Conservation (phyloP, 2,329 filamentous ascomycete genomes). For the Pseudocercospora eumusae region DNA sequence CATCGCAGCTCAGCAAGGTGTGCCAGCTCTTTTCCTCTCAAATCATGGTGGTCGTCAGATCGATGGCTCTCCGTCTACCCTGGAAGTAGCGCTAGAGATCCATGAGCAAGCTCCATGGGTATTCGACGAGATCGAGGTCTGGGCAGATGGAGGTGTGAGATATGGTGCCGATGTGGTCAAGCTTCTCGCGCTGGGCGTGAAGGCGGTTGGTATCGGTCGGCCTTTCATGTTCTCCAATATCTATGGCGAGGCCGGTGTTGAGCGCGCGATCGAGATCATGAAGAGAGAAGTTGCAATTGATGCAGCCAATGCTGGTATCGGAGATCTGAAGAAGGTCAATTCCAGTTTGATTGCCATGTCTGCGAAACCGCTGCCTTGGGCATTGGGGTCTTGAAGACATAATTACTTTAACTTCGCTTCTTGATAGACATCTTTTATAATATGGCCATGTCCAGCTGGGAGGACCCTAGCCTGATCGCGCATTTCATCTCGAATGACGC, state of each 20-base stretch:
- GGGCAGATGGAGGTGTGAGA: constrained; percentile 44
- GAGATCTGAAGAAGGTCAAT: constrained; percentile 23
- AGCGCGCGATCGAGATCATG: constrained; percentile 50
- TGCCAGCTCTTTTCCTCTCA: constrained; percentile 52
- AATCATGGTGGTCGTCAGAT: constrained; percentile 60
- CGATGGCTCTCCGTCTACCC: constrained; percentile 60
- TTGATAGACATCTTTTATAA: background rate
- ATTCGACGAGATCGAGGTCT: constrained; percentile 44
- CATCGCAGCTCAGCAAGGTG: constrained; percentile 44
- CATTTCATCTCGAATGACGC: no score
- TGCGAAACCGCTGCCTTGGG: background rate
- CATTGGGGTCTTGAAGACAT: background rate
- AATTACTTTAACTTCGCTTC: background rate
- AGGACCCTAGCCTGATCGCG: background rate
- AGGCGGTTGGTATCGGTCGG: constrained; percentile 50
- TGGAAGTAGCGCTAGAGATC: constrained; percentile 76
- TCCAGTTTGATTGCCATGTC: constrained; percentile 1
- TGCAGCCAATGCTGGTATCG: constrained; percentile 27
- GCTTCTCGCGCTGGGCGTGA: constrained; percentile 45
- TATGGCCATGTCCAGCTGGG: background rate
- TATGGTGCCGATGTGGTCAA: constrained; percentile 45
- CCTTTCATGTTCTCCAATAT: constrained; percentile 56
- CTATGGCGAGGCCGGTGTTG: constrained; percentile 63
- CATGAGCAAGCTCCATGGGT: constrained; percentile 55
- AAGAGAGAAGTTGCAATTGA: constrained; percentile 51